Conservation (phyloP, 805 yeast genomes). For the Myxozyma geophila region DNA sequence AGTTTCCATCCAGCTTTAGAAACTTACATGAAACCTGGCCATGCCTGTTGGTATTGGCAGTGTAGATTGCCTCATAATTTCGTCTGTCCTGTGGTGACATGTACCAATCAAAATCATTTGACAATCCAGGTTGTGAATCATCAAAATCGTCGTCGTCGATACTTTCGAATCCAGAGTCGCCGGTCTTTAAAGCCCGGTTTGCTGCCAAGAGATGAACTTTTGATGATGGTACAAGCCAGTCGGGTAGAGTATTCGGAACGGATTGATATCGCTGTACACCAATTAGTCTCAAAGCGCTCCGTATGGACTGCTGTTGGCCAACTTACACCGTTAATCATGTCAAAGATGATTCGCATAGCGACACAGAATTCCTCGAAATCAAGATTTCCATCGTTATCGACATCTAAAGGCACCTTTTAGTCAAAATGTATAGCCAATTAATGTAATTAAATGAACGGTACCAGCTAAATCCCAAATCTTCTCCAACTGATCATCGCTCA, state of each 20-base stretch:
- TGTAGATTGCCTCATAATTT: slow-evolving; percentile 77
- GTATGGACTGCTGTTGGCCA: slow-evolving; percentile 13
- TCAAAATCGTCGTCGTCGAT: slow-evolving; percentile 49
- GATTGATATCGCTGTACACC: slow-evolving; percentile 39
- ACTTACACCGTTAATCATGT: slow-evolving; percentile 75
- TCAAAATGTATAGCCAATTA: not conserved
- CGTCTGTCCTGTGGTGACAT: slow-evolving; percentile 85
- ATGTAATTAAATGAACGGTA: not conserved
- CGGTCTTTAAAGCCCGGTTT: slow-evolving; percentile 62
- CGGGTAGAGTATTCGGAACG: slow-evolving; percentile 78
- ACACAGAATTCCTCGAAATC: slow-evolving; percentile 98
- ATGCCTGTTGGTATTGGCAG: slow-evolving; percentile 70
- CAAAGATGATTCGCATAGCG: slow-evolving; percentile 94
- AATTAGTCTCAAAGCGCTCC: not conserved
- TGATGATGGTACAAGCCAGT: slow-evolving; percentile 90
- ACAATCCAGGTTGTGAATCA: slow-evolving; percentile 66
- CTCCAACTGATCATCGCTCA: slow-evolving; percentile 75
- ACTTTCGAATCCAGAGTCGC: slow-evolving; percentile 34
- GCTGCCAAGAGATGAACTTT: slow-evolving; percentile 87
- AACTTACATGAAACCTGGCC: slow-evolving; percentile 70
- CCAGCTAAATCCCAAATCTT: slow-evolving; percentile 83
- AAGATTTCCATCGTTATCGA: slow-evolving; percentile 86
- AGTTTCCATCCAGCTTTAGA: not conserved
- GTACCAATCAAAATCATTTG: slow-evolving; percentile 91
- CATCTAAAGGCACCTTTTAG: slow-evolving; percentile 53